Evolutionary conservation across 2,329 filamentous ascomycete species (phyloP).

Genomic region (Neoascochyta sp.): DNA sequence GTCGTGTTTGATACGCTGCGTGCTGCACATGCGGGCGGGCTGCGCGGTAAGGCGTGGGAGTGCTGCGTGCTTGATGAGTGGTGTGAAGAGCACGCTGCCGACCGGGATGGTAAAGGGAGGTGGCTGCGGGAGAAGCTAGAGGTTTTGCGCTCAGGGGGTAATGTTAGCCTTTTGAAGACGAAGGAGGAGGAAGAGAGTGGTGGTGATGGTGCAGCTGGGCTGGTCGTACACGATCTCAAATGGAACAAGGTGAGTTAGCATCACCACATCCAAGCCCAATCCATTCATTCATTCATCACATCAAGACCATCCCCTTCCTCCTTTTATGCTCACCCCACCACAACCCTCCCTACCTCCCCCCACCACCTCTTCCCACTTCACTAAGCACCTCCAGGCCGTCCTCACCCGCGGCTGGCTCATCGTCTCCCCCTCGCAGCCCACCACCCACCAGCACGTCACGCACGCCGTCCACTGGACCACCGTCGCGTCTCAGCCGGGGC

Average conservation of each 20-base stretch:
- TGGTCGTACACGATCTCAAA: conserved; percentile 15
- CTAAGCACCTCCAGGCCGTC: conserved; percentile 14
- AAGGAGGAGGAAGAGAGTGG: conserved; percentile 16
- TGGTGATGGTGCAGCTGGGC: conserved; percentile 13
- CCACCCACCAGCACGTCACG: conserved; percentile 8
- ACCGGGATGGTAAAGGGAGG: conserved; percentile 20
- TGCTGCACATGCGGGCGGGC: conserved; percentile 16
- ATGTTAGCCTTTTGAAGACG: conserved; percentile 1
- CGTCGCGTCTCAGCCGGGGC: conserved; percentile 8
- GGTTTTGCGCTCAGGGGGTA: conserved; percentile 8
- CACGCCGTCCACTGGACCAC: conserved; percentile 17
- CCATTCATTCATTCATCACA: neutral
- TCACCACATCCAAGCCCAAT: no score
- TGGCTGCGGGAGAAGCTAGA: conserved; percentile 28
- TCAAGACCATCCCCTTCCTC: neutral
- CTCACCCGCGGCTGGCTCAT: conserved; percentile 16
- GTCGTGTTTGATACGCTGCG: conserved; percentile 32
- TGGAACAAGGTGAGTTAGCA: conserved; percentile 29
- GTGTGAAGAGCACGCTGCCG: conserved; percentile 19
- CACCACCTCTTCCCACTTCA: neutral
- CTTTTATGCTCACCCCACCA: neutral
- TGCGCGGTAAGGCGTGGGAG: conserved; percentile 10
- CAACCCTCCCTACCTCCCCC: no score
- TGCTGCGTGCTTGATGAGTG: conserved; percentile 21
- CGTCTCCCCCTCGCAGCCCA: conserved; percentile 6